A percentile compares a stretch with the other conserved stretches of the same genome.
Evolutionary conservation across 2,329 filamentous ascomycete species (phyloP).

Genomic region (Aspergillus arachidicola): DNA sequence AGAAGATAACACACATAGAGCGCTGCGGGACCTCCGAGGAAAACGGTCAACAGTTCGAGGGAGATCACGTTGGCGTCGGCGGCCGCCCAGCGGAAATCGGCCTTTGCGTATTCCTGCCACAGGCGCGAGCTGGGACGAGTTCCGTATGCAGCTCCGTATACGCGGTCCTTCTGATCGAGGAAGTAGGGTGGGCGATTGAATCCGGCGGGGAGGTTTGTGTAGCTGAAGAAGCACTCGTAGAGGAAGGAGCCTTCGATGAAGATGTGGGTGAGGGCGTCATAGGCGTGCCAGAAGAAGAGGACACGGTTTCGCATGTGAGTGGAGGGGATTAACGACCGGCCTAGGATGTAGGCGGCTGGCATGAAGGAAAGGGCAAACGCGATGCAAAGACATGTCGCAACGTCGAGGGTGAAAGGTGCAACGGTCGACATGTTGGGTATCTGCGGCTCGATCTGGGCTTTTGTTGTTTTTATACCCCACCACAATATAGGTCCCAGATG

Average conservation of each 20-base stretch:
- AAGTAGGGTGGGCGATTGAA: slow-evolving; percentile 48
- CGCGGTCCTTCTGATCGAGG: slow-evolving; percentile 54
- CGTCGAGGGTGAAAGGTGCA: slow-evolving; percentile 41
- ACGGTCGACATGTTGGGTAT: slow-evolving; percentile 19
- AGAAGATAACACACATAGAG: slow-evolving; percentile 59
- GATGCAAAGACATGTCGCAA: slow-evolving; percentile 57
- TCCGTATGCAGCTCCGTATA: slow-evolving; percentile 64
- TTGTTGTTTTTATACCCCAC: background rate
- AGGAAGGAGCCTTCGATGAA: slow-evolving; percentile 88
- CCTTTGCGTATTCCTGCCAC: slow-evolving; percentile 69
- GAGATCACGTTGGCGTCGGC: slow-evolving; percentile 62
- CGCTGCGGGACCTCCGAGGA: slow-evolving; percentile 60
- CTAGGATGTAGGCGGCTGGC: slow-evolving; percentile 54
- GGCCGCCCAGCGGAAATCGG: slow-evolving; percentile 62
- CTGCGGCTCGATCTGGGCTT: background rate
- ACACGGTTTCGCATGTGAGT: slow-evolving; percentile 63
- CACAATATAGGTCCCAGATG: background rate
- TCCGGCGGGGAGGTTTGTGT: slow-evolving; percentile 48
- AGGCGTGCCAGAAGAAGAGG: slow-evolving; percentile 93
- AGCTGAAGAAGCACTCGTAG: slow-evolving; percentile 89
- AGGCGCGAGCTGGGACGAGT: slow-evolving; percentile 55
- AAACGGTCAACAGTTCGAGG: slow-evolving; percentile 64
- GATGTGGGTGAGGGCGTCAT: slow-evolving; percentile 90
- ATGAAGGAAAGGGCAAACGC: slow-evolving; percentile 58
- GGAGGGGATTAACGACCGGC: slow-evolving; percentile 54